Evolutionary conservation across 2,329 filamentous ascomycete species (phyloP).

Genomic region (Fusarium verrucosum): DNA sequence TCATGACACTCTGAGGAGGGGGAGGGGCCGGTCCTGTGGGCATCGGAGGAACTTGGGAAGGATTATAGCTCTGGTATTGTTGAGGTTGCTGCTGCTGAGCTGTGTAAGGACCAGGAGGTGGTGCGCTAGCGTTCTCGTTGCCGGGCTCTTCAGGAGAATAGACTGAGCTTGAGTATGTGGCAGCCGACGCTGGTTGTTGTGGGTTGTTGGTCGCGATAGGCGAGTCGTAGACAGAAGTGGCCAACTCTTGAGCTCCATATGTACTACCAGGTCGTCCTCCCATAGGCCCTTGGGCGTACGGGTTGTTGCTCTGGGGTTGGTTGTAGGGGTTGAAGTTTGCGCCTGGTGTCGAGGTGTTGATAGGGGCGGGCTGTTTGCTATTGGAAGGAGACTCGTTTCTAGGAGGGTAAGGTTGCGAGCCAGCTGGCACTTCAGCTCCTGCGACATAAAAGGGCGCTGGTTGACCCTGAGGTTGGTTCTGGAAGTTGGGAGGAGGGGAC

Average conservation of each 20-base stretch:
- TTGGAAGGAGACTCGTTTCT: constrained; percentile 61
- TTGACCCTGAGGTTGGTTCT: constrained; percentile 59
- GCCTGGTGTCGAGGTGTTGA: constrained; percentile 63
- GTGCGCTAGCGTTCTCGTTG: constrained; percentile 44
- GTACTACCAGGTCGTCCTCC: constrained; percentile 71
- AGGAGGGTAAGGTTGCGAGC: constrained; percentile 60
- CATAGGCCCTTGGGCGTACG: constrained; percentile 57
- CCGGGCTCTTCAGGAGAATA: constrained; percentile 59
- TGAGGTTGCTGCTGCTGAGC: constrained; percentile 48
- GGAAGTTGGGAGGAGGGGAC: constrained; percentile 64
- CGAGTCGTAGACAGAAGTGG: constrained; percentile 80
- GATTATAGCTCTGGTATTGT: constrained; percentile 57
- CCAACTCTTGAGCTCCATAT: constrained; percentile 79
- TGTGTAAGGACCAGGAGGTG: constrained; percentile 44
- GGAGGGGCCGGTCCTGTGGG: constrained; percentile 50
- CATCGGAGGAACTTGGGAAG: constrained; percentile 53
- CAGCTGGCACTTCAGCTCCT: constrained; percentile 62
- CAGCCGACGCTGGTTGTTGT: constrained; percentile 46
- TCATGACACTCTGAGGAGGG: constrained; percentile 47
- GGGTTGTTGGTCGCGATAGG: constrained; percentile 67
- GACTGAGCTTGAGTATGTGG: constrained; percentile 57
- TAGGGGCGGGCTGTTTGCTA: constrained; percentile 59
- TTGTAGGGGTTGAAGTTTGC: constrained; percentile 57
- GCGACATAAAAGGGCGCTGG: constrained; percentile 73
- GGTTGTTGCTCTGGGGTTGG: constrained; percentile 45